phyloP scores from a whole-genome alignment of 257 asterid genomes.

The Fraxinus quadrangulata region DNA sequence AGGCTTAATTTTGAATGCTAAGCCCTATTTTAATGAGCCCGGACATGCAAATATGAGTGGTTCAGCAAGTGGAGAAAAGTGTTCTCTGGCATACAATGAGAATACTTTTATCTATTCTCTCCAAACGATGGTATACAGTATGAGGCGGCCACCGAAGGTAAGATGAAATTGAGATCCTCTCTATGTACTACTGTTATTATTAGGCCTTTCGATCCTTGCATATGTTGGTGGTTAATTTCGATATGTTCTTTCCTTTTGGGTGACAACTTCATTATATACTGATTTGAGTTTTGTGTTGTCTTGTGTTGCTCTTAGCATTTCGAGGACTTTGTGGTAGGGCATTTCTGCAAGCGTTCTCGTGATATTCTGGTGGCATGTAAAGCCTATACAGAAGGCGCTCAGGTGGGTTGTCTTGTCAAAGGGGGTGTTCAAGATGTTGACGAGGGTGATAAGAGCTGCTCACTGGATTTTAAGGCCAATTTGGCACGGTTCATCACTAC shows the following conservation, averaged over 20 bases:
- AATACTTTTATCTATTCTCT: slow-evolving; percentile 61
- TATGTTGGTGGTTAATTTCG: background rate
- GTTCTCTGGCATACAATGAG: slow-evolving; percentile 65
- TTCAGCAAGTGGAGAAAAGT: slow-evolving; percentile 53
- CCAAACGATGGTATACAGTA: slow-evolving; percentile 75
- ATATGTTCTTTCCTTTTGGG: background rate
- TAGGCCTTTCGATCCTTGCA: background rate
- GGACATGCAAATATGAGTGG: slow-evolving; percentile 56
- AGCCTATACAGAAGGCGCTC: slow-evolving; percentile 81
- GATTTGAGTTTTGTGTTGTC: background rate
- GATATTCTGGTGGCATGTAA: slow-evolving; percentile 70
- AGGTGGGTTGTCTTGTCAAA: slow-evolving; percentile 76
- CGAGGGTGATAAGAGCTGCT: slow-evolving; percentile 68
- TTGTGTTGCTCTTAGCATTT: slow-evolving; percentile 55
- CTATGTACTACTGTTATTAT: background rate
- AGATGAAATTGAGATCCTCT: background rate
- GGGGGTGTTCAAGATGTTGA: slow-evolving; percentile 85
- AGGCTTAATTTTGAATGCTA: slow-evolving; percentile 82
- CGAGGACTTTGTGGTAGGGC: slow-evolving; percentile 72
- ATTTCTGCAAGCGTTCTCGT: slow-evolving; percentile 59
- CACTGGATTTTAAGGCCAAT: slow-evolving; percentile 45
- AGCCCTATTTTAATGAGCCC: slow-evolving; percentile 96
- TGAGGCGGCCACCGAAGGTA: slow-evolving; percentile 91
- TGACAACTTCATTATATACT: background rate
- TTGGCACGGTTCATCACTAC: slow-evolving; percentile 44